Evolutionary conservation across 148 eudicot genomes (phyloP), one percentile per base, ranked within the genome.

Genomic region (Vaccinium myrtillus): DNA sequence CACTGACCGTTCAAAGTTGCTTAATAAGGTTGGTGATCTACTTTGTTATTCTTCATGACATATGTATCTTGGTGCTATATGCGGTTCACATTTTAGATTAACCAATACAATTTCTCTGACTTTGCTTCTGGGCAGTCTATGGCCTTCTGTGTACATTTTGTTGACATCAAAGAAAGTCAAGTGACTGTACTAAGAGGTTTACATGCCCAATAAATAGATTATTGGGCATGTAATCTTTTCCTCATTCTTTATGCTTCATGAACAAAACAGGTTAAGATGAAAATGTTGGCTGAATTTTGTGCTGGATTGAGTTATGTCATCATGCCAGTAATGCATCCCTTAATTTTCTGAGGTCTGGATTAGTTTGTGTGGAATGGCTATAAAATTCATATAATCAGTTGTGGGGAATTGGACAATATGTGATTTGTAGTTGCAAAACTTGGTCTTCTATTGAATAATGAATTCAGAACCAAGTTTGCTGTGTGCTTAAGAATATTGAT

Each of bases 21-120:
- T 93, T 80, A 83, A 84, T 73, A 90, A 90, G 95, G 96, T 92
- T 56, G 77, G 82, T 74, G 23, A 79, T 56, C 74, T 58, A 15
- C 25, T 58, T 18, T 25, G 27, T 65, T 50, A 32, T 73, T 8
- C 21, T 50, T 53, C 82, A 80, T 80, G 67, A 21, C 25, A 59
- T 43, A 10, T 39, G 82, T 80, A 43, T 61, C 71, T 36, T 59
- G 53, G 51, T 39, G 23, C 30, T 18, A 21, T 59, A 36, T 58
- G 21, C 10, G 71, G 15, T 36, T 59, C 51, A 27, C 58, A 10
- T 79, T 19, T 79, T 79, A 25, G 30, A 27, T 78, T 12, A 15
- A 16, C 21, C 46, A 54, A 78, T 12, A 9, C 23, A 46, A 48
- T 76, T 30, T 53, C 53, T n/a, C 54, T 48, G 59, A 77, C 49